These are phyloP conservation scores for Psidium friedrichsthalianum DNA, from an alignment of 345 rosid species.

Conservation along the genomic window DNA sequence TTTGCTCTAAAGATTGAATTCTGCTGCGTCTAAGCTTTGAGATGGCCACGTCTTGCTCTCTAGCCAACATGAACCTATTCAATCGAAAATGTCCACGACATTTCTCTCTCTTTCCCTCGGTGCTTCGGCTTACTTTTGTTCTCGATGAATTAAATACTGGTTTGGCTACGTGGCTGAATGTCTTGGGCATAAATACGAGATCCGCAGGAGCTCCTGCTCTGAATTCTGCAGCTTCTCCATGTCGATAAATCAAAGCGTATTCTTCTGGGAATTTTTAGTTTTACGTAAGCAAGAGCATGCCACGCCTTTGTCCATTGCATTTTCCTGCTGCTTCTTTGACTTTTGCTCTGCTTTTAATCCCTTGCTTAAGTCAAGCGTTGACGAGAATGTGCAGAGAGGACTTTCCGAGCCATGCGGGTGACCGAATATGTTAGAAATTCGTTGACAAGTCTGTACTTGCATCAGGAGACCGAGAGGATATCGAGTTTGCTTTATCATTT, in stretches of 20 bases:
- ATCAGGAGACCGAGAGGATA: neutral
- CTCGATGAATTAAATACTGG: too few species aligned
- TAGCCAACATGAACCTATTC: too few species aligned
- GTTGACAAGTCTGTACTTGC: neutral
- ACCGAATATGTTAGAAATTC: neutral
- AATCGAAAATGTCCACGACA: too few species aligned
- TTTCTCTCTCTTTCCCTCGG: too few species aligned
- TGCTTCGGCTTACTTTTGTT: too few species aligned
- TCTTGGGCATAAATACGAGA: neutral
- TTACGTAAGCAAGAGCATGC: neutral
- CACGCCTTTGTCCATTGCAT: neutral
- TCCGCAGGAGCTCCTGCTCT: neutral
- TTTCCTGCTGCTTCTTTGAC: neutral
- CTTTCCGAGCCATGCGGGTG: neutral
- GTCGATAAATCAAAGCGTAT: neutral
- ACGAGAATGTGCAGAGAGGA: neutral
- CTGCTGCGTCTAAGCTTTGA: too few species aligned
- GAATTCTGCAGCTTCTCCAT: neutral
- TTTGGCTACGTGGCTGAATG: neutral
- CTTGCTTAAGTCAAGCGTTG: neutral
- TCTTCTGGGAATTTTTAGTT: neutral
- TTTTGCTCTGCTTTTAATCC: neutral
- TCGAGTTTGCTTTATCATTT: too few species aligned
- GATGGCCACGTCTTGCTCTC: too few species aligned
- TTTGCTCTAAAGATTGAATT: too few species aligned